Base-by-base conservation (phyloP, 495 filamentous ascomycete species). In the Trichoderma gamsii region DNA sequence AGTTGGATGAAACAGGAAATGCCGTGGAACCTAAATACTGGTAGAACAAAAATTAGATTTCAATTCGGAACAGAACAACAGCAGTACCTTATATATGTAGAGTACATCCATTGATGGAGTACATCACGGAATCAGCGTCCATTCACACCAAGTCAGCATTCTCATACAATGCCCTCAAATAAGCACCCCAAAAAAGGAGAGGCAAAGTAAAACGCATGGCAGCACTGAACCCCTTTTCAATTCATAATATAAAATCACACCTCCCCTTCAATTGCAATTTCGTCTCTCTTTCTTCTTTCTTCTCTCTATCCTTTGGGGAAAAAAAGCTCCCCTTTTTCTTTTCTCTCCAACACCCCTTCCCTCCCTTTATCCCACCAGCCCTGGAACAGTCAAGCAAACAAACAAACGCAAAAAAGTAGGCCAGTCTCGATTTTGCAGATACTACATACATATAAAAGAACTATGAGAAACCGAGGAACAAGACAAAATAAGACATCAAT, bases 381-480 rank as follows among this genome's bases (percentile, higher is more conserved):
- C 25, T 52, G 49, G 21, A 52, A 11, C 29, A 29, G 29, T 29
- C 29, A 29, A 18, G n/a, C 15, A 49, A n/a, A 6, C 15, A 49
- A n/a, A 46, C 44, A 46, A 18, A 46, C 12, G 11, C 0, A 49
- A 52, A 23, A n/a, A 52, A 21, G n/a, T 38, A 21, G n/a, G 18
- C 49, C 49, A 52, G 49, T 52, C 49, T 52, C 49, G n/a, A 52
- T 52, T 38, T 52, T 52, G 49, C 49, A 23, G 49, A 52, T 52
- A 52, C 49, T 52, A 52, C 49, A 52, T 52, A 52, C 49, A 29
- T 29, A 29, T 29, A 29, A 7, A 25, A 18, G 49, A 52, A 52
- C n/a, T 3, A 38, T 9, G 5, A 5, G 15, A 49, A 49, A 23
- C 6, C 4, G n/a, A 52, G 49, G 5, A 52, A 23, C n/a, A n/a